Evolutionary conservation across 345 rosid genomes (phyloP).

Genomic region (Physaria fendleri): DNA sequence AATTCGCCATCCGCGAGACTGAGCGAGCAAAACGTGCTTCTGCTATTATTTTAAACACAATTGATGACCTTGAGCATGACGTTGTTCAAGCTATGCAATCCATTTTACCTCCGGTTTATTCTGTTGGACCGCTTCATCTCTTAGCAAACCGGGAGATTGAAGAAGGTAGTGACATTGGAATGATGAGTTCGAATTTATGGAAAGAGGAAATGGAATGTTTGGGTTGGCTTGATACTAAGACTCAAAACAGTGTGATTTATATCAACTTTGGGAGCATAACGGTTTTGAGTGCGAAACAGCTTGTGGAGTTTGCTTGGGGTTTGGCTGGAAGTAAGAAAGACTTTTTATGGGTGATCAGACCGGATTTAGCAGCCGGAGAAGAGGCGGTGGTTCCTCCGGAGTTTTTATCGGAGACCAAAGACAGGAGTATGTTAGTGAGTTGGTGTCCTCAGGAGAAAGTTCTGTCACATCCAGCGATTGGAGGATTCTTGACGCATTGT

Average conservation of each 20-base stretch:
- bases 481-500: constrained; percentile 51
- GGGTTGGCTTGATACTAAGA: constrained; percentile 43
- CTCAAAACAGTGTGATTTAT: constrained; percentile 43
- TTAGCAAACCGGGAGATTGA: constrained; percentile 15
- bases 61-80: constrained; percentile 37
- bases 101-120: constrained; percentile 34
- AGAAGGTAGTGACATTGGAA: constrained; percentile 5
- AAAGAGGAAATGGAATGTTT: constrained; percentile 45
- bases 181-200: constrained; percentile 46
- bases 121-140: constrained; percentile 47
- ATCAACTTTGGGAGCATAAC: constrained; percentile 67
- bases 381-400: constrained; percentile 36
- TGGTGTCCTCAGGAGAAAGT: constrained; percentile 64
- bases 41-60: constrained; percentile 50
- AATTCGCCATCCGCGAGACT: background rate
- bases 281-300: constrained; percentile 35
- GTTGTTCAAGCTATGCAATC: constrained; percentile 27
- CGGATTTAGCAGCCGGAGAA: constrained; percentile 46
- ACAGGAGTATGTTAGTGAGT: constrained; percentile 33
- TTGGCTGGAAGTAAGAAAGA: constrained; percentile 45
- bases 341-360: constrained; percentile 57
- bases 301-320: constrained; percentile 64
- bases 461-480: constrained; percentile 41
- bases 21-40: constrained; percentile 33
- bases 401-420: constrained; percentile 32